A percentile compares a stretch with the other conserved stretches of the same genome.
Conservation (phyloP, 2,329 filamentous ascomycete genomes). For the Fonsecaea erecta region DNA sequence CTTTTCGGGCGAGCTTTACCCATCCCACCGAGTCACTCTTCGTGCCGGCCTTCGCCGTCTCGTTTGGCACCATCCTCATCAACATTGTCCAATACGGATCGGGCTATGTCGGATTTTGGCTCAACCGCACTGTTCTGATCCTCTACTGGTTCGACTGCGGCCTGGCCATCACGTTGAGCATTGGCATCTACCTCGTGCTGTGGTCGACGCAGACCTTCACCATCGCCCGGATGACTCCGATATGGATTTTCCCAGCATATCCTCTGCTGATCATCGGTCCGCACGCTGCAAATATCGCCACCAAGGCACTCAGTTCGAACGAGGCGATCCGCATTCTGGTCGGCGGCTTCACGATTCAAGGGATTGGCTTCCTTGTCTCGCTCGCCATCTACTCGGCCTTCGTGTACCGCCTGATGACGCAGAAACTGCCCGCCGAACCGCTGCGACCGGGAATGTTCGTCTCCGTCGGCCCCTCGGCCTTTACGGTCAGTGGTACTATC, state of each 20-base stretch:
- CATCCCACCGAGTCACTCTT: slow-evolving; percentile 81
- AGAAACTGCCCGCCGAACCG: slow-evolving; percentile 77
- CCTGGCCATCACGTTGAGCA: slow-evolving; percentile 69
- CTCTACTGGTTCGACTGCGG: slow-evolving; percentile 76
- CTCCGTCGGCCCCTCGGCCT: slow-evolving; percentile 75
- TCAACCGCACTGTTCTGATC: slow-evolving; percentile 63
- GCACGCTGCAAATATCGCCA: slow-evolving; percentile 65
- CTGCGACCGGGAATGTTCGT: slow-evolving; percentile 85
- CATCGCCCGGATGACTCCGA: slow-evolving; percentile 82
- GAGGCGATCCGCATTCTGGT: slow-evolving; percentile 61
- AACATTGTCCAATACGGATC: slow-evolving; percentile 79
- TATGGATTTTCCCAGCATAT: slow-evolving; percentile 88
- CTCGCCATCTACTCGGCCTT: slow-evolving; percentile 85
- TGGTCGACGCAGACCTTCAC: slow-evolving; percentile 71
- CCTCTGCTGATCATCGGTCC: slow-evolving; percentile 77
- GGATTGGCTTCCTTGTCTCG: slow-evolving; percentile 67
- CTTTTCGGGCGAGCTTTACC: slow-evolving; percentile 71
- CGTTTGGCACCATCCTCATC: slow-evolving; percentile 75
- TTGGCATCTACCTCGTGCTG: slow-evolving; percentile 74
- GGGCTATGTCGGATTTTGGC: slow-evolving; percentile 65
- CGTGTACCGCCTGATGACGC: slow-evolving; percentile 84
- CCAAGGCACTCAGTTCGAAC: slow-evolving; percentile 48
- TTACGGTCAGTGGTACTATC: slow-evolving; percentile 66
- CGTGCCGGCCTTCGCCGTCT: slow-evolving; percentile 70
- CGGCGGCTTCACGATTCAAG: slow-evolving; percentile 64